phyloP scores from a whole-genome alignment of 129 eudicot species.

The Flaveria sonorensis region DNA sequence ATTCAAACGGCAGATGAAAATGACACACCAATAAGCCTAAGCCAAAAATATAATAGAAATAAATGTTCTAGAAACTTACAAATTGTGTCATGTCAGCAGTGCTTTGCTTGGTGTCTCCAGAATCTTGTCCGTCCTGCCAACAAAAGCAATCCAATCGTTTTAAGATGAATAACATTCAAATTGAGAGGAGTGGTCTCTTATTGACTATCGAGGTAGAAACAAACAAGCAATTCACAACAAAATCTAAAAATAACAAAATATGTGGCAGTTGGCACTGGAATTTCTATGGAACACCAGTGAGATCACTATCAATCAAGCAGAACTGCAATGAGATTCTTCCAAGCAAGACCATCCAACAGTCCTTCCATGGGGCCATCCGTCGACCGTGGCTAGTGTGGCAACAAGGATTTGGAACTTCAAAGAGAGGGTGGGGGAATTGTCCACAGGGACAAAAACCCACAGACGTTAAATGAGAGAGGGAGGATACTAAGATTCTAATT shows the following conservation, averaged over 20 bases:
- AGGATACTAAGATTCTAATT: too few relatives aligned
- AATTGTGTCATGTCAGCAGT: slow-evolving; percentile 89
- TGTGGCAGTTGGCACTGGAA: not conserved
- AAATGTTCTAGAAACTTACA: slow-evolving; percentile 55
- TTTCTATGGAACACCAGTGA: not conserved
- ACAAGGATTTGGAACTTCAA: too few relatives aligned
- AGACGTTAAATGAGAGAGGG: too few relatives aligned
- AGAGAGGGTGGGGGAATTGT: too few relatives aligned
- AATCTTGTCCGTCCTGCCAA: slow-evolving; percentile 88
- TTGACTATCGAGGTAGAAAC: not conserved
- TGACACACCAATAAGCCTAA: slow-evolving; percentile 1
- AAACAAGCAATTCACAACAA: slow-evolving; percentile 10
- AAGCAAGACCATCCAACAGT: too few relatives aligned
- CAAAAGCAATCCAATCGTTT: slow-evolving; percentile 2
- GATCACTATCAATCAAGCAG: slow-evolving; percentile 3
- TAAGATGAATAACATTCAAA: not conserved
- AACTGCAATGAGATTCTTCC: not conserved
- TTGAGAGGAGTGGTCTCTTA: not conserved
- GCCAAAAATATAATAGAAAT: not conserved
- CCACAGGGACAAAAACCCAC: too few relatives aligned
- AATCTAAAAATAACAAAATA: not conserved
- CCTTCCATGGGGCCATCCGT: too few relatives aligned
- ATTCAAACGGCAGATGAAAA: not conserved
- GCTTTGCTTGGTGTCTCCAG: slow-evolving; percentile 77
- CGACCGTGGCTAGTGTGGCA: too few relatives aligned